phyloP scores from a whole-genome alignment of 805 yeast species.

The Metschnikowia colocasiae region DNA sequence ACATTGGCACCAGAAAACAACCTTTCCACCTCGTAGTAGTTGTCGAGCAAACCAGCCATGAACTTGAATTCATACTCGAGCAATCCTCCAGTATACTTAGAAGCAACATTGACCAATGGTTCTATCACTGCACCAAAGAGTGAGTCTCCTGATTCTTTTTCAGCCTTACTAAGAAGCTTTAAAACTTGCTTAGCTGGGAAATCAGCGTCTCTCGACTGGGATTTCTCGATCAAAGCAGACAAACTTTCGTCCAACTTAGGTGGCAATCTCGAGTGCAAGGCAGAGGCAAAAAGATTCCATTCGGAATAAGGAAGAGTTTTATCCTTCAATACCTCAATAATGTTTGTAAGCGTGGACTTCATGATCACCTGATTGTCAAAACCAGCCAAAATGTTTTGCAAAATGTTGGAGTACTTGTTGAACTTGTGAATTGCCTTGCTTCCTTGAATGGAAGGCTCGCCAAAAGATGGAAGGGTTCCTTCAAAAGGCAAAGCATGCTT shows the following conservation, averaged over 20 bases:
- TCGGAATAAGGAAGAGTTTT: conserved; percentile 87
- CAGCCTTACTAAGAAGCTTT: conserved; percentile 65
- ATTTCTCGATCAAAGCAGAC: conserved; percentile 61
- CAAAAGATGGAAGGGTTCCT: conserved; percentile 87
- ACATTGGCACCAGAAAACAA: conserved; percentile 71
- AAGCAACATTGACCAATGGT: conserved; percentile 72
- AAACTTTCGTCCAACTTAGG: conserved; percentile 67
- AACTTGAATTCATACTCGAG: conserved; percentile 78
- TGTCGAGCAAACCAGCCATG: conserved; percentile 63
- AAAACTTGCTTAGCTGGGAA: conserved; percentile 90
- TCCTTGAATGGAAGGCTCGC: conserved; percentile 79
- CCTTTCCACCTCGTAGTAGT: conserved; percentile 74
- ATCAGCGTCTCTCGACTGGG: conserved; percentile 62
- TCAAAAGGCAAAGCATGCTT: conserved; percentile 95
- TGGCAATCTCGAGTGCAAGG: conserved; percentile 89
- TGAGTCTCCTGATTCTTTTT: conserved; percentile 41
- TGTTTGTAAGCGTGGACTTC: conserved; percentile 73
- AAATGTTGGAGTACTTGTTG: conserved; percentile 51
- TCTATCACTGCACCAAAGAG: conserved; percentile 54
- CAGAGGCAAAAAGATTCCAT: conserved; percentile 83
- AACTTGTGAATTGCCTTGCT: conserved; percentile 78
- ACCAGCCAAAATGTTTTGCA: conserved; percentile 81
- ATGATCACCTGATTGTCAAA: conserved; percentile 93
- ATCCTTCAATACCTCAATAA: conserved; percentile 70
- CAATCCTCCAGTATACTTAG: conserved; percentile 69